Conservation (phyloP, 148 eudicot species). For the Chenopodium berlandieri region DNA sequence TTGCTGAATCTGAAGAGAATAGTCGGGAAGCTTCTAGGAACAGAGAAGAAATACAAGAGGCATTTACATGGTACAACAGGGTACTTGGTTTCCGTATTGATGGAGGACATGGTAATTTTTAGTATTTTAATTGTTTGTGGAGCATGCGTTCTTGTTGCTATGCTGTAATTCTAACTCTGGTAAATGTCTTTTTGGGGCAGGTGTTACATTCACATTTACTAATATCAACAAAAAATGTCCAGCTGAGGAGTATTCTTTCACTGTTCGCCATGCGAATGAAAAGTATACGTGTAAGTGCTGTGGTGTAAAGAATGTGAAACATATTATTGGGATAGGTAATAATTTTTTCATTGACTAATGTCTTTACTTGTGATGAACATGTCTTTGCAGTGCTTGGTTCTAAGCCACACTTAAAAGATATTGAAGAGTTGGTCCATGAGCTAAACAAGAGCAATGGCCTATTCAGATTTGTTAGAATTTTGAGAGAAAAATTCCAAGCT, state of each 20-base stretch:
- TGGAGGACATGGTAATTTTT: slow-evolving; percentile 71
- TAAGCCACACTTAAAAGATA: slow-evolving; percentile 51
- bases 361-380: slow-evolving; percentile 1
- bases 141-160: not conserved
- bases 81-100: slow-evolving; percentile 87
- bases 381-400: slow-evolving; percentile 71
- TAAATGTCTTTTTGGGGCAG: slow-evolving; percentile 34
- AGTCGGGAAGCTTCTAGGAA: slow-evolving; percentile 35
- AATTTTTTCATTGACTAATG: not conserved
- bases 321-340: not conserved
- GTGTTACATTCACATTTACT: slow-evolving; percentile 76
- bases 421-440: slow-evolving; percentile 46
- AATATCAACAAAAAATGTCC: slow-evolving; percentile 57
- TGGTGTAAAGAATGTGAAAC: not conserved
- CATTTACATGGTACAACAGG: slow-evolving; percentile 79
- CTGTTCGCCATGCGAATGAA: slow-evolving; percentile 69
- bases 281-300: slow-evolving; percentile 63
- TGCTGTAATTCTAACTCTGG: slow-evolving; percentile 4
- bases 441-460: slow-evolving; percentile 64
- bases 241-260: slow-evolving; percentile 63
- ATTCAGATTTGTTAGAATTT: slow-evolving; percentile 69
- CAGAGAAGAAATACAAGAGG: slow-evolving; percentile 62
- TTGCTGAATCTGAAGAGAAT: slow-evolving; percentile 57
- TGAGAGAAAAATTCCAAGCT: slow-evolving; percentile 80
- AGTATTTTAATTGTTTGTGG: not conserved